Base-by-base conservation (phyloP, 257 asterid species). In the Voacanga thouarsii region DNA sequence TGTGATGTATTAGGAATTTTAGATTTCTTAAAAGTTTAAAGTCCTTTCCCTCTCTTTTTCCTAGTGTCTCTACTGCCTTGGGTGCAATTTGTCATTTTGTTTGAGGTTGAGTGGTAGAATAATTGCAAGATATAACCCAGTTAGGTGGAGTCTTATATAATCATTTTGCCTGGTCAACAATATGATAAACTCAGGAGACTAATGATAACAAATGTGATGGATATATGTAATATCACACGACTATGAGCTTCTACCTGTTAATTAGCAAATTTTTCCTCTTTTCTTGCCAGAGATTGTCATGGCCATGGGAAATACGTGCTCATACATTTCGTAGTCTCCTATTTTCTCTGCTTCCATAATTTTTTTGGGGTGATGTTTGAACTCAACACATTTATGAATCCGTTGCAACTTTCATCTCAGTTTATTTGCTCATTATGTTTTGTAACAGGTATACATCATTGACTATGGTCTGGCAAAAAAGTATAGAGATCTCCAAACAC, bases 391-490 rank as follows among this genome's bases (percentile, higher is more conserved):
- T 21, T 16, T 77, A 23, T 8, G 44, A 2, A 19, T 50, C 23
- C 14, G 53, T 15, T 43, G 12, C 30, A 63, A n/a, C 39, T 53
- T 18, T 33, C 3, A 16, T 19, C 45, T n/a, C 8, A 50, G n/a
- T 37, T 33, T 75, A 28, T 57, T 67, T 49, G 24, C 15, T 81
- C 73, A 47, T 66, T 30, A 77, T 81, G 72, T 68, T 76, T 79
- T 76, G 57, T 76, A 49, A 84, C 87, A 92, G 99, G 99, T 95
- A 15, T 95, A 91, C 84, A 82, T 91, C 80, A 95, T 93, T 82
- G 99, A 95, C 89, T 95, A 85, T 84, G 99, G 99, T 68, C 97
- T 95, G 79, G 99, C 97, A 74, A 95, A 95, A 86, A 95, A 95
- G 81, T 95, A 89, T 80, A 82, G 98, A 85, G 98, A 95, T 87